Conservation (phyloP, 192 early-diverging fungal species). For the Coemansia sp. region DNA sequence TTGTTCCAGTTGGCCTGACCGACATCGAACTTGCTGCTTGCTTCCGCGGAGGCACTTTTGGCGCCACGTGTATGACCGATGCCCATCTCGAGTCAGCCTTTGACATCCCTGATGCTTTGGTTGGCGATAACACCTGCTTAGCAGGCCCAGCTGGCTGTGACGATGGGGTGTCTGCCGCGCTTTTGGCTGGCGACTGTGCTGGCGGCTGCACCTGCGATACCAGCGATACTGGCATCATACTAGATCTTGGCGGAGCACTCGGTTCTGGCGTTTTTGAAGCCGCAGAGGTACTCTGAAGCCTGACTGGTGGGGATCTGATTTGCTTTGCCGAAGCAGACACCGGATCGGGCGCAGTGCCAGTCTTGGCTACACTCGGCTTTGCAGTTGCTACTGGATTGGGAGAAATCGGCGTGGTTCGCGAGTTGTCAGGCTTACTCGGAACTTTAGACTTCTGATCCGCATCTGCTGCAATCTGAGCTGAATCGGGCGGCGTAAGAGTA, state of each 20-base stretch:
- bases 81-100: background rate
- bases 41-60: background rate
- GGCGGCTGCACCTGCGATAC: conserved; percentile 3
- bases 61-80: background rate
- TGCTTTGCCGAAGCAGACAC: background rate
- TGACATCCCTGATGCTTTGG: background rate
- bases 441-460: background rate
- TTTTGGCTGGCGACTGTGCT: background rate
- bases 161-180: background rate
- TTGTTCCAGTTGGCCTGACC: background rate
- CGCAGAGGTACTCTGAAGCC: background rate
- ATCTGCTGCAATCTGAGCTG: background rate
- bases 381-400: background rate
- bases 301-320: background rate
- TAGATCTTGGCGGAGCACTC: background rate
- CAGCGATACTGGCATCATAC: conserved; percentile 29
- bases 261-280: background rate
- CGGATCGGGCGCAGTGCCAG: background rate
- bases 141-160: background rate
- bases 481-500: background rate
- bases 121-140: background rate
- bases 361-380: background rate
- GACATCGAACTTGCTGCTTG: background rate
- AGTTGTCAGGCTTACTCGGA: background rate
- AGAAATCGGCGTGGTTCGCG: background rate